Conservation (phyloP, 192 early-diverging fungal genomes). For the Coemansia sp. region DNA sequence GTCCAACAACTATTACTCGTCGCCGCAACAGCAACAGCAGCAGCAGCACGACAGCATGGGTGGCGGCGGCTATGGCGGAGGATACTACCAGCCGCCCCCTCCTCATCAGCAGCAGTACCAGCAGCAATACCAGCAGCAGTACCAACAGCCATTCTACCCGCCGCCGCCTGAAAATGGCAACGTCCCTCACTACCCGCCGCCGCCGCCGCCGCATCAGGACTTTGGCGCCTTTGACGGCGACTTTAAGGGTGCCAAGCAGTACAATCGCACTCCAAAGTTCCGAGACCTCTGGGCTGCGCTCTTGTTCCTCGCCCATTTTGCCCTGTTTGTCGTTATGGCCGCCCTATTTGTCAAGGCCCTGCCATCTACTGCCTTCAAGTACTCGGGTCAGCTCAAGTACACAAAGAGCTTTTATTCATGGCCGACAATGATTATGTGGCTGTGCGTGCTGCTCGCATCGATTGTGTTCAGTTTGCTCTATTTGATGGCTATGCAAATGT, state of each 20-base stretch:
- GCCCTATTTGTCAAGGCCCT: conserved; percentile 44
- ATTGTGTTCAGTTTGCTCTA: conserved; percentile 60
- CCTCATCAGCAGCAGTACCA: conserved; percentile 9
- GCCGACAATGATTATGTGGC: conserved; percentile 56
- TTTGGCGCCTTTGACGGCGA: conserved; percentile 14
- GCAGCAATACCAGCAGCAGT: conserved; percentile 9
- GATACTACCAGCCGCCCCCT: conserved; percentile 9
- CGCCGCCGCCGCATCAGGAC: conserved; percentile 8
- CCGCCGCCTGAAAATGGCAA: conserved; percentile 6
- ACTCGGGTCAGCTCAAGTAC: conserved; percentile 23
- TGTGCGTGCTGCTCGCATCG: conserved; percentile 44
- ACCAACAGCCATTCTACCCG: conserved; percentile 19
- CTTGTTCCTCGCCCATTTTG: conserved; percentile 45
- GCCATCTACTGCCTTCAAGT: conserved; percentile 42
- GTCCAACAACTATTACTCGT: conserved; percentile 23
- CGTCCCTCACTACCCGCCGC: conserved; percentile 5
- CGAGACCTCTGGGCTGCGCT: conserved; percentile 54
- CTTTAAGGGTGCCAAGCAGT: conserved; percentile 46
- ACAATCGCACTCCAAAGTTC: conserved; percentile 50
- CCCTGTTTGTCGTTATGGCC: conserved; percentile 45
- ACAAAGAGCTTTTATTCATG: conserved; percentile 47
- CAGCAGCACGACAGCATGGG: conserved; percentile 12
- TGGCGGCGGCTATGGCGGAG: conserved; percentile 5
- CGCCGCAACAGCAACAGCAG: conserved; percentile 10
- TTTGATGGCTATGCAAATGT: conserved; percentile 56